Percentiles rank a stretch among this genome's conserved stretches.
These are phyloP conservation scores for Aaosphaeria arxii DNA, from an alignment of 2,329 filamentous ascomycete species.

Conservation along the genomic window DNA sequence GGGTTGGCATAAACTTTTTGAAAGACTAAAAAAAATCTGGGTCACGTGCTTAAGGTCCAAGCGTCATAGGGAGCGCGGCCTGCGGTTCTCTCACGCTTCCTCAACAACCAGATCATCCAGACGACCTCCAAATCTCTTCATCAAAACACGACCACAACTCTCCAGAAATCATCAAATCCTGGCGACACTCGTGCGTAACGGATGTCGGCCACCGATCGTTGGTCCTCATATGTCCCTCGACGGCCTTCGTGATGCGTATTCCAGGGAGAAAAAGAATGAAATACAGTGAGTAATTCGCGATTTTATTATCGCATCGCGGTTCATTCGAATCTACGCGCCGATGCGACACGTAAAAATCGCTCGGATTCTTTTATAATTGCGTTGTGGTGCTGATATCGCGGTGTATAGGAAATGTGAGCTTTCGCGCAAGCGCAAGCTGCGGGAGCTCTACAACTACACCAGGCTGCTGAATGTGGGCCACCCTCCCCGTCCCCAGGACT, in stretches of 20 bases:
- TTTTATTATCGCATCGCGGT: conserved; percentile 30
- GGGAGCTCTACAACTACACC: conserved; percentile 80
- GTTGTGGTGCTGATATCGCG: conserved; percentile 38
- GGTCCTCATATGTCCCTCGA: conserved; percentile 49
- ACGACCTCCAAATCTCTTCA: conserved; percentile 7
- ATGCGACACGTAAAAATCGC: conserved; percentile 43
- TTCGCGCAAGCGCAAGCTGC: conserved; percentile 87
- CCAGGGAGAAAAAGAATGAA: conserved; percentile 41
- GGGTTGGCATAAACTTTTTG: no score
- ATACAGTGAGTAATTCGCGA: conserved; percentile 40
- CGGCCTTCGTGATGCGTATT: conserved; percentile 40
- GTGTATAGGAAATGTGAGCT: conserved; percentile 54
- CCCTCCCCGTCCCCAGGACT: conserved; percentile 54
- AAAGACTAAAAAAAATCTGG: no score
- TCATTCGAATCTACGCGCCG: conserved; percentile 16
- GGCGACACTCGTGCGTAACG: conserved; percentile 45
- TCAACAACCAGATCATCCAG: conserved; percentile 3
- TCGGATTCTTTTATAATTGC: conserved; percentile 32
- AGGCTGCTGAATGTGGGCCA: conserved; percentile 55
- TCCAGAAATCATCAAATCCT: conserved; percentile 35
- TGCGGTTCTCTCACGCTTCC: conserved; percentile 8
- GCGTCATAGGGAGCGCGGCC: no score
- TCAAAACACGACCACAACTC: conserved; percentile 17
- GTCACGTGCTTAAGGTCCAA: no score
- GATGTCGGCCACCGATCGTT: conserved; percentile 44